Evolutionary conservation across 345 rosid genomes (phyloP), one percentile per base, ranked within the genome.

Genomic region (Salix udensis): DNA sequence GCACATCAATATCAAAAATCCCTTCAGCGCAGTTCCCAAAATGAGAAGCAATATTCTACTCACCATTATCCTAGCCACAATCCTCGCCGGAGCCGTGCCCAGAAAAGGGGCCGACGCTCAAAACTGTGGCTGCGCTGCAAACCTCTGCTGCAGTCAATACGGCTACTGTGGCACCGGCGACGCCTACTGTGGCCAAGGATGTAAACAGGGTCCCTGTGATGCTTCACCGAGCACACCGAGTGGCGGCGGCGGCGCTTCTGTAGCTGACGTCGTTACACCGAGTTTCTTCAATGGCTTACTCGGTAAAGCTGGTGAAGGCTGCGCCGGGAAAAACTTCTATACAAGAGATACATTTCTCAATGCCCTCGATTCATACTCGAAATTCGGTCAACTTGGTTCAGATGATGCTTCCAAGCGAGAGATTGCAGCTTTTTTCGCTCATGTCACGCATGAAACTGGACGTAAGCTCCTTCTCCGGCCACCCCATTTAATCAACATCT

Each of bases 341-440:
- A 76, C 86, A 1, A 50, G 89, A 70, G 64, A 76, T 53, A 80
- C 76, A 18, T 86, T 89, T 67, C 74, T 87, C 0, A 77, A 52
- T 26, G 89, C 87, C 11, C 61, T 69, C 0, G 69, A 60, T 55
- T 55, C 75, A 1, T 88, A 68, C 7, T 53, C 85, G 39, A 64
- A 74, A 4, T 88, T 88, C 11, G 89, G 86, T 4, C 83, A 74
- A 7, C 40, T 76, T 4, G 89, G 87, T 3, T 65, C 87, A 0
- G 58, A 12, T 7, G 85, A 79, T 23, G 81, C 73, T 69, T 87
- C 91, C 7, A 87, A 76, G 74, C 82, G 90, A n/a, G 91, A 88
- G 79, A 81, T 87, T 4, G 88, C 88, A 0, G 88, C 88, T 0
- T 82, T 84, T 67, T 88, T 88, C 15, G 91, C 86, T 36, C 88